Evolutionary conservation across 2,329 filamentous ascomycete species (phyloP).

Genomic region (Bipolaris oryzae): DNA sequence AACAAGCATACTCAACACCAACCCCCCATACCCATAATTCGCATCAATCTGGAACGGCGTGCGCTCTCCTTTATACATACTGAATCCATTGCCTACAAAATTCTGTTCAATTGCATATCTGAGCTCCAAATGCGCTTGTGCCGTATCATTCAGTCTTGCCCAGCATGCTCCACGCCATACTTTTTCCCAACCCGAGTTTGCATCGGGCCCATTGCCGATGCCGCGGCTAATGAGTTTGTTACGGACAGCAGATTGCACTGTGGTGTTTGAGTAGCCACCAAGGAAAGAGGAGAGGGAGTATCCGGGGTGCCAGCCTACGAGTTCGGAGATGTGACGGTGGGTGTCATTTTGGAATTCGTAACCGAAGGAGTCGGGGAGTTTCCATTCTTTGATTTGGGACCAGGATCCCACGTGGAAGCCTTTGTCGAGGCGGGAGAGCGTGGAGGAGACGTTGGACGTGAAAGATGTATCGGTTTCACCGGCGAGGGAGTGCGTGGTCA

Average conservation of each 20-base stretch:
- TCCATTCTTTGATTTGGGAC: conserved; percentile 59
- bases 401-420: conserved; percentile 56
- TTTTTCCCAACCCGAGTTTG: conserved; percentile 64
- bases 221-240: conserved; percentile 57
- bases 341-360: conserved; percentile 53
- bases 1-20: conserved; percentile 59
- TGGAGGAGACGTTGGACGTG: conserved; percentile 46
- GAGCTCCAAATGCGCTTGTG: conserved; percentile 56
- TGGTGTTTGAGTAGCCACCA: conserved; percentile 53
- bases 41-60: conserved; percentile 65
- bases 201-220: conserved; percentile 54
- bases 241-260: conserved; percentile 54
- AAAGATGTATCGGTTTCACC: conserved; percentile 44
- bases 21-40: conserved; percentile 64
- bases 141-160: conserved; percentile 61
- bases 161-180: conserved; percentile 64
- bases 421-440: conserved; percentile 57
- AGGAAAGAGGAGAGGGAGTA: conserved; percentile 54
- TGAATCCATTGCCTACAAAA: conserved; percentile 58
- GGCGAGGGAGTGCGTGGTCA: conserved; percentile 26
- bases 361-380: conserved; percentile 49
- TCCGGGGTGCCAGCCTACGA: conserved; percentile 63
- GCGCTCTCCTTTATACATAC: conserved; percentile 56
- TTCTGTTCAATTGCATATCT: conserved; percentile 58
- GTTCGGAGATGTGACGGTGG: conserved; percentile 62